Evolutionary conservation across 305 asterid species (phyloP).

Genomic region (Coffea humblotiana): DNA sequence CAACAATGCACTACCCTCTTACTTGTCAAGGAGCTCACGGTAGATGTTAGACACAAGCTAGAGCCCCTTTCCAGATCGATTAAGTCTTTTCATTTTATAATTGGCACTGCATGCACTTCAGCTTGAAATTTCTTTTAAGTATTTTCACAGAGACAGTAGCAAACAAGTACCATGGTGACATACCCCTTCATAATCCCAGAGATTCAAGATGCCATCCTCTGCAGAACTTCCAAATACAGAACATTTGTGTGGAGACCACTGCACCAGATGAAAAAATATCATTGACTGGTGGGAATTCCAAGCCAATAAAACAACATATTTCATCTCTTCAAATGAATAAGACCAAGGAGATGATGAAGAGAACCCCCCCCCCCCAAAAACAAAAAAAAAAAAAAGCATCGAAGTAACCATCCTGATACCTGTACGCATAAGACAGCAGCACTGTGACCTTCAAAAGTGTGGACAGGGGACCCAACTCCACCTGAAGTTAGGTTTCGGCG

Average conservation of each 20-base stretch:
- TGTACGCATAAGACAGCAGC: conserved; percentile 96
- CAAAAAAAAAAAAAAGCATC: not conserved
- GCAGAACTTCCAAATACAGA: conserved; percentile 97
- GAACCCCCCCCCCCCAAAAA: not conserved
- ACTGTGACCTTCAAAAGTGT: conserved; percentile 76
- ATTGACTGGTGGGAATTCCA: not conserved
- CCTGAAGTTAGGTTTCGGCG: conserved; percentile 71
- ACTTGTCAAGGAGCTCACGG: not conserved
- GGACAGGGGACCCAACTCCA: conserved; percentile 73
- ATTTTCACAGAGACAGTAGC: not conserved
- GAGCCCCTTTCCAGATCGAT: not conserved
- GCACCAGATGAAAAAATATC: conserved; percentile 26
- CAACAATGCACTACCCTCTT: not conserved
- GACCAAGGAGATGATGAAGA: conserved; percentile 7
- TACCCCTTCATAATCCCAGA: conserved; percentile 97
- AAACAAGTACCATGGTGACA: not conserved
- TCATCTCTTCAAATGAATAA: not conserved
- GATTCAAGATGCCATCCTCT: conserved; percentile 89
- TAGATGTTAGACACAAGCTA: not conserved
- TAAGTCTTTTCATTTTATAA: not conserved
- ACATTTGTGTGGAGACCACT: conserved; percentile 95
- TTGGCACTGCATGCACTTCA: not conserved
- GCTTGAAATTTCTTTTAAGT: not conserved
- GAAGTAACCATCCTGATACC: conserved; percentile 37
- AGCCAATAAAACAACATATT: conserved; percentile 8